Percentiles rank a stretch among this genome's conserved stretches.
Evolutionary conservation across 495 filamentous ascomycete species (phyloP).

Genomic region (Jackrogersella minutella): DNA sequence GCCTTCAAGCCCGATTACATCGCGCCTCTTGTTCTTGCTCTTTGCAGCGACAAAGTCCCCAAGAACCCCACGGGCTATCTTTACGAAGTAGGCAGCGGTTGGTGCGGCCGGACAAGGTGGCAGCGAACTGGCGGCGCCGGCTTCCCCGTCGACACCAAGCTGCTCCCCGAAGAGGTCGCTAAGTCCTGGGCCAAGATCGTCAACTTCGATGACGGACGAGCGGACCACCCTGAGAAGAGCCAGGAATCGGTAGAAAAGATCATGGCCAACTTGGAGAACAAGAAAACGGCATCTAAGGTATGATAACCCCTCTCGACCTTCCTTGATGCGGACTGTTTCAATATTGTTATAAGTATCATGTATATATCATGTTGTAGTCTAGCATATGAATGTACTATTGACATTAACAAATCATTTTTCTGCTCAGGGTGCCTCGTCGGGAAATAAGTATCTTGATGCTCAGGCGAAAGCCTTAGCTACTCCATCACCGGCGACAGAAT

Average conservation of each 20-base stretch:
- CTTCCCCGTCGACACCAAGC: conserved; percentile 87
- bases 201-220: conserved; percentile 88
- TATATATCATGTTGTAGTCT: conserved; percentile 42
- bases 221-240: conserved; percentile 84
- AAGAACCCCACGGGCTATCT: conserved; percentile 84
- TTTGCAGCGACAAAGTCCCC: conserved; percentile 88
- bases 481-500: conserved; percentile 77
- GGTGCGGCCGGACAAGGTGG: conserved; percentile 92
- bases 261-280: conserved; percentile 91
- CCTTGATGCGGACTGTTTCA: conserved; percentile 32
- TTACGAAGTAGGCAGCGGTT: conserved; percentile 97
- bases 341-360: conserved; percentile 27
- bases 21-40: conserved; percentile 86
- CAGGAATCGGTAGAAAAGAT: conserved; percentile 82
- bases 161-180: conserved; percentile 87
- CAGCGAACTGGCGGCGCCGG: conserved; percentile 89
- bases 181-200: conserved; percentile 80
- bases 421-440: conserved; percentile 46
- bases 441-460: conserved; percentile 65
- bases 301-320: conserved; percentile 47
- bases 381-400: conserved; percentile 37
- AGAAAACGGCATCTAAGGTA: conserved; percentile 59
- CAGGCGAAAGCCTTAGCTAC: conserved; percentile 81
- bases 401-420: conserved; percentile 42
- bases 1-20: conserved; percentile 99